Conservation (phyloP, 148 eudicot species). For the Camellia japonica region DNA sequence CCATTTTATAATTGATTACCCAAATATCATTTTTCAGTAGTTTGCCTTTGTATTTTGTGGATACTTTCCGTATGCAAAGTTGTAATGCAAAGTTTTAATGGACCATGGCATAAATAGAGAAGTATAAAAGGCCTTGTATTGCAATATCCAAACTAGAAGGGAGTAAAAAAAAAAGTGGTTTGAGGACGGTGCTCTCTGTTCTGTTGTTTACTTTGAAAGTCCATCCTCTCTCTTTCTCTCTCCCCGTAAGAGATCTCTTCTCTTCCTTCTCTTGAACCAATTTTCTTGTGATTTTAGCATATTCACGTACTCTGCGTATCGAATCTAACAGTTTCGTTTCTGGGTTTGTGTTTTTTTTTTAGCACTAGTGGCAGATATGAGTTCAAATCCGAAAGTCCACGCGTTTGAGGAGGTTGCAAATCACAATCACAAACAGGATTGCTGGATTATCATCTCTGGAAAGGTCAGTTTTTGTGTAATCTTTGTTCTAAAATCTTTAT, state of each 20-base stretch:
- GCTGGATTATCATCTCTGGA: conserved; percentile 27
- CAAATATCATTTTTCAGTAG: no score
- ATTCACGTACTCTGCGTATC: not conserved
- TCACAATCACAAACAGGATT: conserved; percentile 20
- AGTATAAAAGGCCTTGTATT: not conserved
- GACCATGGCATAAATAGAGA: not conserved
- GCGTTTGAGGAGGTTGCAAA: conserved; percentile 27
- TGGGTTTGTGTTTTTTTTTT: not conserved
- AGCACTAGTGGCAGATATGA: not conserved
- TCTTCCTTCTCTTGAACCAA: not conserved
- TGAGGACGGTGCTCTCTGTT: not conserved
- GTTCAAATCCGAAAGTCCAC: conserved; percentile 14
- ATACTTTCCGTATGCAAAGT: not conserved
- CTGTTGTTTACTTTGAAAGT: not conserved
- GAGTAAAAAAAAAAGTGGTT: not conserved
- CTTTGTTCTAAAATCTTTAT: not conserved
- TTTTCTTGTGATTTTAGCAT: not conserved
- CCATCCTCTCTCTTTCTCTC: conserved; percentile 3
- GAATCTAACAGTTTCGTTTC: not conserved
- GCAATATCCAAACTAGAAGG: not conserved
- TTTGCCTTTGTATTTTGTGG: no score
- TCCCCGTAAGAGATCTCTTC: not conserved
- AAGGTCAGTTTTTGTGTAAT: conserved; percentile 12
- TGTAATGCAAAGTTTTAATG: no score
- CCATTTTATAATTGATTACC: no score